Evolutionary conservation across 2,329 filamentous ascomycete species (phyloP), one percentile per base, ranked within the genome.

Genomic region (Pseudocercospora crystallina): DNA sequence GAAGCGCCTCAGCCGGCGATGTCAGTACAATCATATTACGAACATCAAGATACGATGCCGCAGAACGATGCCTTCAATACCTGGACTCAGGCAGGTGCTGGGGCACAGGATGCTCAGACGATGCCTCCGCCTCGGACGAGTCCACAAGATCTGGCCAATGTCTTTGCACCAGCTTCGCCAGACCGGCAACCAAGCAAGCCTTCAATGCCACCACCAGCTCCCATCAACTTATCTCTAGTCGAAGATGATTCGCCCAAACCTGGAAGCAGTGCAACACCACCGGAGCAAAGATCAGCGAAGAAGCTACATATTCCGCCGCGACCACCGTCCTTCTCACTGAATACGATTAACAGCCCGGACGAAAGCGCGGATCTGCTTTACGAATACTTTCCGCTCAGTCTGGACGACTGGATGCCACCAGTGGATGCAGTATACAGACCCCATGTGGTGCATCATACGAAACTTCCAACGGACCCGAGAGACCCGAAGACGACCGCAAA

Each of bases 391-490:
- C 91, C 91, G 0, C 77, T 97, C 12, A 90, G 87, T 42, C 74
- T 96, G 51, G 90, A 96, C 68, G 91, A 96, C 65, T 96, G 87
- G 87, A 90, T 91, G 82, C 87, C 87, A 2, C 90, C 89, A 1
- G 89, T 95, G 2, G 90, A 95, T 69, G 90, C 90, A 5, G 86
- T 96, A 12, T 96, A 95, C 68, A 79, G 90, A 42, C 92, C 91
- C 5, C 91, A 96, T 68, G 89, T 96, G 12, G 91, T 96, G 2
- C 92, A 97, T 71, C 91, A 96, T 67, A 92, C 88, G 14, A 77
- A 75, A 50, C 57, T 78, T 31, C 74, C 73, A 1, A 66, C 70
- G 32, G 76, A 78, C 60, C 72, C 74, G 2, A 72, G 76, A 54
- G 73, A 73, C 30, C 65, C 74, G 26, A 61, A 58, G n/a, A 57